Evolutionary conservation across 1,284 basidiomycete genomes (phyloP), one percentile per base, ranked within the genome.

Genomic region (Coniferiporia sulphurascens): DNA sequence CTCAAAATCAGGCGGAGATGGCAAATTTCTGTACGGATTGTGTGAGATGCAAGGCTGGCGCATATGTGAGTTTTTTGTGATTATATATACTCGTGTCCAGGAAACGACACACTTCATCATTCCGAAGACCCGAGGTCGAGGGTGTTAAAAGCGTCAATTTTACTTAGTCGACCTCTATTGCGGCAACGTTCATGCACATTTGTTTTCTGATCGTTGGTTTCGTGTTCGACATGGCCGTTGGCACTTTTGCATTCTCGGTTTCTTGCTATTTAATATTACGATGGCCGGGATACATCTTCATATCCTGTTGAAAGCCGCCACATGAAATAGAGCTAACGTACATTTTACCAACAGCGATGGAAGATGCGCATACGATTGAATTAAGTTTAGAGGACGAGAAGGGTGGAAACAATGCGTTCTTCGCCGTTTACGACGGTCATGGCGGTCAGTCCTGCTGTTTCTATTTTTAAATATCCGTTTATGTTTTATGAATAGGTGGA

Each of bases 21-120:
- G 82, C 64, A 84, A 86, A 63, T 90, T 88, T 72, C 74, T 84
- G 63, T 98, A 89, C 73, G 91, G 85, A 9, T 81, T 98, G 52
- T 89, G 91, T 48, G 95, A 98, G 77, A 99, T 99, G 97, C 97
- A 99, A 76, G 97, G 97, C 67, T 99, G 97, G 97, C 83, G 97
- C 75, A 91, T 98, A 76, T 89, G 96, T 98, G 68, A 75, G 95
- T 81, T 5, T 53, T 15, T 27, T n/a, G 15, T 53, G 45, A 21
- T 55, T 58, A 43, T 41, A 34, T 52, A 21, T 45, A 44, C 55
- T 58, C 56, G 27, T 45, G 48, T 58, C 44, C 51, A 51, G 8
- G 44, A n/a, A 15, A 46, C 17, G 13, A n/a, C 44, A 8, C 17
- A n/a, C n/a, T n/a, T 17, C 9, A 8, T 17, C 15, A 8, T 46